Conservation (phyloP, 129 eudicot genomes). For the Apium graveolens region DNA sequence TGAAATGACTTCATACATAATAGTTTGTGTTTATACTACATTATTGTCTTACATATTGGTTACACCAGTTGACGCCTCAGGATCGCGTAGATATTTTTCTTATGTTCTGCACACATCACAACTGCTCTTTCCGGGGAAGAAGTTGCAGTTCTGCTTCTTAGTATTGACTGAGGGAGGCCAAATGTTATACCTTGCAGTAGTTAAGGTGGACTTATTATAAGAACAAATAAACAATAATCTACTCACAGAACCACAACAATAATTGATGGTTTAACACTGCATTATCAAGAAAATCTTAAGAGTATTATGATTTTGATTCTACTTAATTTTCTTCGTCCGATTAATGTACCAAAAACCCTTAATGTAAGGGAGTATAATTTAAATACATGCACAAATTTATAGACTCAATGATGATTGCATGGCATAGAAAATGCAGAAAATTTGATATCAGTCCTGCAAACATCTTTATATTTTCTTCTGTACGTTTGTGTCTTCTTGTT, state of each 20-base stretch:
- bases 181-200: not conserved
- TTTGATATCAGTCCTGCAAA: not conserved
- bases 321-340: not conserved
- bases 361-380: not conserved
- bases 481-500: slow-evolving; percentile 21
- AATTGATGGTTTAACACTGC: not conserved
- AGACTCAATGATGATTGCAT: not conserved
- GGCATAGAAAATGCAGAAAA: not conserved
- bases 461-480: not conserved
- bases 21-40: not conserved
- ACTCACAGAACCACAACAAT: not conserved
- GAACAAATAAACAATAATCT: not conserved
- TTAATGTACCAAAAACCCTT: not conserved
- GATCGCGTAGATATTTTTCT: too few relatives aligned
- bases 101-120: not conserved
- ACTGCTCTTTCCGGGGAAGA: not conserved
- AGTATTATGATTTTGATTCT: not conserved
- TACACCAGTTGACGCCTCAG: not conserved
- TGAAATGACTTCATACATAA: too few relatives aligned
- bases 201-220: not conserved
- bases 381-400: not conserved
- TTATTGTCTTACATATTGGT: not conserved
- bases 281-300: not conserved
- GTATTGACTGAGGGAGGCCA: not conserved
- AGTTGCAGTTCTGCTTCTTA: not conserved